Conservation (phyloP, 768 basidiomycete species). For the Mrakia blollopis region DNA sequence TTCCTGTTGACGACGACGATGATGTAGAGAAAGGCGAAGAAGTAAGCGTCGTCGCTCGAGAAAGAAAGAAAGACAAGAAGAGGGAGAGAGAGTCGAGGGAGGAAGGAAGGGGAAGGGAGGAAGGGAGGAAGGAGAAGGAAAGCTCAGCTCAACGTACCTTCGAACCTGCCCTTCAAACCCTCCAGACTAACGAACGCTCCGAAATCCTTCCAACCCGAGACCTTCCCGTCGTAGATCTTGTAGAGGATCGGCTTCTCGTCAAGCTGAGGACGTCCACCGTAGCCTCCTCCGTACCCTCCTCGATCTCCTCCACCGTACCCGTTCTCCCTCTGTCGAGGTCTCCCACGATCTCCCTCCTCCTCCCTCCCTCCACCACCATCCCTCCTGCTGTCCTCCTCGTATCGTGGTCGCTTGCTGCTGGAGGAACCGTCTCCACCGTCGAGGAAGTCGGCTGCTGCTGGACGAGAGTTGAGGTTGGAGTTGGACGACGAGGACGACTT, state of each 20-base stretch:
- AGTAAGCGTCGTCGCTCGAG: background rate
- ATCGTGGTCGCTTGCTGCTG: slow-evolving; percentile 10
- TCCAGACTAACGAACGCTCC: slow-evolving; percentile 91
- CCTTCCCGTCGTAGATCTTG: slow-evolving; percentile 89
- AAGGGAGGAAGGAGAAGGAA: background rate
- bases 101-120: background rate
- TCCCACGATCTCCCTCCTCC: slow-evolving; percentile 17
- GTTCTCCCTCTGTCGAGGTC: slow-evolving; percentile 42
- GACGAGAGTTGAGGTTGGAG: slow-evolving; percentile 30
- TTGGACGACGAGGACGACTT: slow-evolving; percentile 43
- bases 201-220: slow-evolving; percentile 85
- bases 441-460: slow-evolving; percentile 41
- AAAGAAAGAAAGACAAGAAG: background rate
- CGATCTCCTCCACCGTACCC: slow-evolving; percentile 40
- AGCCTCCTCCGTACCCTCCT: slow-evolving; percentile 42
- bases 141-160: slow-evolving; percentile 58
- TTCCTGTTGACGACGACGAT: slow-evolving; percentile 55
- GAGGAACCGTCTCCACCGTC: slow-evolving; percentile 38
- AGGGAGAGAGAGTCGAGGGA: background rate
- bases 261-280: slow-evolving; percentile 45
- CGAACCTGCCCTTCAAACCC: slow-evolving; percentile 74
- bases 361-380: background rate
- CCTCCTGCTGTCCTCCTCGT: slow-evolving; percentile 11
- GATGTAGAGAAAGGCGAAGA: background rate
- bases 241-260: slow-evolving; percentile 84